Conservation (phyloP, 2,329 filamentous ascomycete species). For the Fusarium denticulatum region DNA sequence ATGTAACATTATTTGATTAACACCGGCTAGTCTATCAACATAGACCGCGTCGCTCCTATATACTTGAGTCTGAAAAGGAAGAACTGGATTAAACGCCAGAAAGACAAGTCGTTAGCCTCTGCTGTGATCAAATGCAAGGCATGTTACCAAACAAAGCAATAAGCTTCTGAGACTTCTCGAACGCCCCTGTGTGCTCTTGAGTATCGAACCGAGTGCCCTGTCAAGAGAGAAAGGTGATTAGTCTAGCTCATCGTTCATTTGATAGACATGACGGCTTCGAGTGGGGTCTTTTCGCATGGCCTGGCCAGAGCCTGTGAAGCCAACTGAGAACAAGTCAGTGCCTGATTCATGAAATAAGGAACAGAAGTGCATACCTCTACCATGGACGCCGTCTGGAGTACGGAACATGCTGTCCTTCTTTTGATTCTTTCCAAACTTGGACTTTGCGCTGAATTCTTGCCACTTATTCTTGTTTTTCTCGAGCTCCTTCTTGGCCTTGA, state of each 20-base stretch:
- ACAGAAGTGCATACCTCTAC: slow-evolving; percentile 72
- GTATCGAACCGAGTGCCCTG: slow-evolving; percentile 38
- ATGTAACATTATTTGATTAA: slow-evolving; percentile 37
- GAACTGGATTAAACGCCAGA: slow-evolving; percentile 40
- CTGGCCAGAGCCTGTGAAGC: slow-evolving; percentile 95
- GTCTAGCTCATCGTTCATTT: slow-evolving; percentile 79
- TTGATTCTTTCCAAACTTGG: slow-evolving; percentile 70
- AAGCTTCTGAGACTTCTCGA: slow-evolving; percentile 39
- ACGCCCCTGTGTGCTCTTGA: slow-evolving; percentile 37
- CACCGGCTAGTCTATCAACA: slow-evolving; percentile 14
- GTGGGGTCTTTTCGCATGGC: slow-evolving; percentile 93
- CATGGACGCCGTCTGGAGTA: slow-evolving; percentile 85
- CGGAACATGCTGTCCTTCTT: slow-evolving; percentile 99
- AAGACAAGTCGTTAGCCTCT: slow-evolving; percentile 55
- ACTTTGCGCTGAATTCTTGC: slow-evolving; percentile 89
- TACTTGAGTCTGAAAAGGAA: slow-evolving; percentile 34
- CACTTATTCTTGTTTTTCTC: slow-evolving; percentile 93
- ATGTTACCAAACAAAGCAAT: slow-evolving; percentile 50
- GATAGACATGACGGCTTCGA: slow-evolving; percentile 85
- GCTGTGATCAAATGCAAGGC: slow-evolving; percentile 47
- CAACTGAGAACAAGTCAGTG: slow-evolving; percentile 68
- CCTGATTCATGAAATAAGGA: neutral
- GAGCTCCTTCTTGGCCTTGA: slow-evolving; percentile 89
- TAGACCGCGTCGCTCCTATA: slow-evolving; percentile 31
- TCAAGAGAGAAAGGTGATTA: slow-evolving; percentile 53